Conservation (phyloP, 2,329 filamentous ascomycete species). For the Westerdykella aurantiaca region DNA sequence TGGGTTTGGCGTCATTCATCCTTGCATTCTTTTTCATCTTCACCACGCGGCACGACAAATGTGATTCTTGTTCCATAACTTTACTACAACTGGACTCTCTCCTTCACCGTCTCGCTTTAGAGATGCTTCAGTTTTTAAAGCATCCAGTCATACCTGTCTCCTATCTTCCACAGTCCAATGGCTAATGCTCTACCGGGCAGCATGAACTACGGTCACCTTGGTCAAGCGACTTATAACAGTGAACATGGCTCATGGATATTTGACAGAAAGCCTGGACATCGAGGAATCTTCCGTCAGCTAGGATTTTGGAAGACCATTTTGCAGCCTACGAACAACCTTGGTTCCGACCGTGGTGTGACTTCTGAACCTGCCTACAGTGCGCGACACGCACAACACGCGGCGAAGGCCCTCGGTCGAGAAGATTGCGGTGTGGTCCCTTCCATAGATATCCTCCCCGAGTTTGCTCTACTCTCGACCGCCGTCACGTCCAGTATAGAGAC, state of each 20-base stretch:
- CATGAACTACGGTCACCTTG: constrained; percentile 51
- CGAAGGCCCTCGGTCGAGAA: constrained; percentile 13
- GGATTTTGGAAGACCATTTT: constrained; percentile 17
- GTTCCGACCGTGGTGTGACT: not conserved
- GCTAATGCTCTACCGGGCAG: constrained; percentile 48
- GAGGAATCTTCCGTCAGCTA: constrained; percentile 21
- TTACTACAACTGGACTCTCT: not conserved
- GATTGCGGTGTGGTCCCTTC: constrained; percentile 23
- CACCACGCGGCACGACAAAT: constrained; percentile 1
- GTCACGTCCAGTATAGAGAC: constrained; percentile 23
- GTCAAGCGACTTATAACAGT: constrained; percentile 45
- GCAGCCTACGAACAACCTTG: constrained; percentile 10
- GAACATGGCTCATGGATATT: constrained; percentile 48
- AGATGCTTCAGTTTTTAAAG: constrained; percentile 18
- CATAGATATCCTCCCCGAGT: constrained; percentile 16
- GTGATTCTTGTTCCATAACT: not conserved
- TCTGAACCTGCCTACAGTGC: constrained; percentile 1
- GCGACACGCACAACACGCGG: constrained; percentile 10
- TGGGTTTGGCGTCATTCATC: no score
- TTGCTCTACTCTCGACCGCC: constrained; percentile 22
- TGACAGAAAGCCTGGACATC: constrained; percentile 30
- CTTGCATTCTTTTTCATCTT: constrained; percentile 5
- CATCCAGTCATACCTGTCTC: constrained; percentile 3
- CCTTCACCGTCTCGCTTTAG: constrained; percentile 6
- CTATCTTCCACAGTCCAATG: constrained; percentile 46